These are phyloP conservation scores for Fusarium floridanum DNA, from an alignment of 2,329 filamentous ascomycete species.

Conservation along the genomic window DNA sequence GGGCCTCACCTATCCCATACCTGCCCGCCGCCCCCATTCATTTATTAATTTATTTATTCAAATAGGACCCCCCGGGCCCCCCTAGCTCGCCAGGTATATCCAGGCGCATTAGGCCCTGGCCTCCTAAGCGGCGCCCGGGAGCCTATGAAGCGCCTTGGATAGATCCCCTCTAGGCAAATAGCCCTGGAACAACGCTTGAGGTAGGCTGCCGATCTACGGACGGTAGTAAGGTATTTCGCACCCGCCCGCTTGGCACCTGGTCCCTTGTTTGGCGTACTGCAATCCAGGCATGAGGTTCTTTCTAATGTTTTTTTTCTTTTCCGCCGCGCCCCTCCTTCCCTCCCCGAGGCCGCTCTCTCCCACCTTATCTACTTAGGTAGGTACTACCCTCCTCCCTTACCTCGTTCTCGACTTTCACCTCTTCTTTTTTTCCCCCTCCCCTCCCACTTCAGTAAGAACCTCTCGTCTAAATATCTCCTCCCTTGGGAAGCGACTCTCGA, in stretches of 20 bases:
- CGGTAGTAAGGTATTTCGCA: conserved; percentile 8
- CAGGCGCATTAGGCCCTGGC: conserved; percentile 38
- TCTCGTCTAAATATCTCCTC: neutral
- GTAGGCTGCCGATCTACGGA: conserved; percentile 32
- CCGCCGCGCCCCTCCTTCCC: conserved; percentile 15
- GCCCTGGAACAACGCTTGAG: conserved; percentile 1
- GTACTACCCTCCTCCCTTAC: conserved; percentile 30
- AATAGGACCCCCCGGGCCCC: neutral
- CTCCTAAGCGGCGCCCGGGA: conserved; percentile 21
- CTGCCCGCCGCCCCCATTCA: conserved; percentile 4
- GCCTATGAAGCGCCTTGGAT: conserved; percentile 33
- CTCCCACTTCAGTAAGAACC: neutral
- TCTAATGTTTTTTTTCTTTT: neutral
- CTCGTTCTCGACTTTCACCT: conserved; percentile 7
- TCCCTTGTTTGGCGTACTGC: conserved; percentile 18
- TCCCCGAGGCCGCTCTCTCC: conserved; percentile 7
- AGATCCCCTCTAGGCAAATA: neutral
- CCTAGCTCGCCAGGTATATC: neutral
- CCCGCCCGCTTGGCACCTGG: conserved; percentile 24
- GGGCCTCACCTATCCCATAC: conserved; percentile 8
- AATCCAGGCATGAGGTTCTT: conserved; percentile 9
- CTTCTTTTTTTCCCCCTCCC: conserved; percentile 5
- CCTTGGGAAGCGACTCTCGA: neutral
- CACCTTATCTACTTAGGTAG: conserved; percentile 27
- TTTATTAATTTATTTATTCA: neutral